Evolutionary conservation across 176 grass and related monocot genomes (phyloP).

Genomic region (Lolium rigidum): DNA sequence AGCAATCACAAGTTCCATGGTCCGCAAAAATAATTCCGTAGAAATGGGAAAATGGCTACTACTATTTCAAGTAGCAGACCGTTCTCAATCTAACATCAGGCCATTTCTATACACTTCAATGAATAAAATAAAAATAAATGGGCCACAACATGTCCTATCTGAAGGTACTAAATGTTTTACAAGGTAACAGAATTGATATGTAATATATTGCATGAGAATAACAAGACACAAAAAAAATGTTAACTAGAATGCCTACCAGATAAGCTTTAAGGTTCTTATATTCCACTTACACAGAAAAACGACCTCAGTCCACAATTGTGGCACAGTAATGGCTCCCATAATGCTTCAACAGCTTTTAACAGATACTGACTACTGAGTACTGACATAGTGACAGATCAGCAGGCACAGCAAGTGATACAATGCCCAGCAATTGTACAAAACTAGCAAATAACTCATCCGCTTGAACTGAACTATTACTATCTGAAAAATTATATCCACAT

Average conservation of each 20-base stretch:
- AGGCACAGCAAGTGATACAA: not conserved
- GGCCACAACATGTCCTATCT: not conserved
- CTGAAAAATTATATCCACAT: constrained; percentile 22
- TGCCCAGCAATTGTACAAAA: not conserved
- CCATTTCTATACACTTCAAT: not conserved
- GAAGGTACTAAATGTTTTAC: not conserved
- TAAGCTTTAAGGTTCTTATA: not conserved
- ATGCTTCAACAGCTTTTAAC: constrained; percentile 15
- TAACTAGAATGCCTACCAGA: not conserved
- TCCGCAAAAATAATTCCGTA: not conserved
- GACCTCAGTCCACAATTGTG: not conserved
- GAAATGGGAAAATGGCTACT: not conserved
- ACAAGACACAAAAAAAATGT: not conserved
- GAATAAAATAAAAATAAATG: not conserved
- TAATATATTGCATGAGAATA: not conserved
- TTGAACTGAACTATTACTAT: constrained; percentile 1
- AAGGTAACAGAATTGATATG: not conserved
- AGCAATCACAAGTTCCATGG: not conserved
- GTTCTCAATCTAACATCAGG: not conserved
- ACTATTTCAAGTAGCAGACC: not conserved
- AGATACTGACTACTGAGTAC: constrained; percentile 1
- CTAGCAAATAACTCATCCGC: not conserved
- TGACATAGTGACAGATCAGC: not conserved
- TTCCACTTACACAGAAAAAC: constrained; percentile 13
- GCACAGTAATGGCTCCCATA: not conserved